Evolutionary conservation across 2,329 filamentous ascomycete species (phyloP), one percentile per base, ranked within the genome.

Genomic region (Diaporthe citrichinensis): DNA sequence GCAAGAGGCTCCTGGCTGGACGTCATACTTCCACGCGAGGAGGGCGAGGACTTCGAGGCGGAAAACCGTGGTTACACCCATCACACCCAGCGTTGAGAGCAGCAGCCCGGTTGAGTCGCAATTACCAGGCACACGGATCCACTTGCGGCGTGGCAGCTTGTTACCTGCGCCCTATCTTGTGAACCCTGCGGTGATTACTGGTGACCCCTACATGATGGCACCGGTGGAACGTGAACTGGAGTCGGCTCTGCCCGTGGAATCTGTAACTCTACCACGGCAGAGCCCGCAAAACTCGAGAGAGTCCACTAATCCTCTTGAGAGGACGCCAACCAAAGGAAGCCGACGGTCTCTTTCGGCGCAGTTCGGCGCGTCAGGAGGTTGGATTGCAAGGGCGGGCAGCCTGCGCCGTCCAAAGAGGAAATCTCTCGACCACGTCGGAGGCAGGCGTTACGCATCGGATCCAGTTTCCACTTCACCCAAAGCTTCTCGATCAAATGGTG

Each of bases 331-430:
- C 10, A 88, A 86, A 78, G 84, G 82, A 69, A 84, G 88, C 17
- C 86, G 85, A 72, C 87, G 89, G 75, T 92, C 91, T 23, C 84
- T 90, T 36, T 92, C 91, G 23, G 88, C 91, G 86, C 90, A 91
- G 73, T 90, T 93, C 76, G 86, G 86, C 76, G 89, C 90, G 2
- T 87, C 90, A 23, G 86, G 84, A 68, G 88, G 84, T 68, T 92
- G 90, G 90, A 88, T 91, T 77, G 84, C 89, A 46, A 89, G 85
- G 80, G 86, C 87, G 12, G 88, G 89, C 73, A 92, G 91, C 82
- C 80, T 92, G 72, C 88, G 90, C 67, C 88, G 88, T 31, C 84
- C 87, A 41, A 92, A 91, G 82, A 86, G 88, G 76, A 86, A 85
- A 75, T 83, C 84, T 76, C 84, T 87, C 72, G 81, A 83, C 34